Base-by-base conservation (phyloP, 192 early-diverging fungal species). In the Helicostylum pulchrum region DNA sequence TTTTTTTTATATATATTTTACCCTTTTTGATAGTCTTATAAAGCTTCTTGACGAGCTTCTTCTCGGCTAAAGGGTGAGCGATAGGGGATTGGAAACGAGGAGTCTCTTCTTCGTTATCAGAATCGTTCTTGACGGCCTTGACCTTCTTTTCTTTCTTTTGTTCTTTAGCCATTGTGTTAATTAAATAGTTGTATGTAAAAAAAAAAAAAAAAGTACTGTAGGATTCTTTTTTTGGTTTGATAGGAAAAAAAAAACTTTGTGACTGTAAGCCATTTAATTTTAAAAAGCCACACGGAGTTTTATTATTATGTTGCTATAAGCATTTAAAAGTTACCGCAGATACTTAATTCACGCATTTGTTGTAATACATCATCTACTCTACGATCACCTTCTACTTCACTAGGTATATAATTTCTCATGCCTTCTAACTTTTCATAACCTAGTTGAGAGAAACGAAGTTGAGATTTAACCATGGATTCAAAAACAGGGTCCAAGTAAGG, bases 401-500 rank as follows among this genome's bases (percentile, higher is more conserved):
- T 72, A n/a, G 86, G 87, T 61, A 92, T 78, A n/a, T 77, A 75
- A 43, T 82, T 67, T 43, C 83, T 66, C 4, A 93, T 73, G 2
- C 73, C 64, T 55, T 89, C 83, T 66, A 98, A 80, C 61, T 85
- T 82, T 30, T 87, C 79, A 62, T 85, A 85, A 46, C 90, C 88
- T 31, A 85, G 80, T 71, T 89, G 89, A 60, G 90, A 90, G 78
- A 96, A 96, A 51, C 83, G 79, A 12, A 95, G 68, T 74, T 99
- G 95, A 14, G 88, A 82, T 78, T 95, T 94, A 62, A 97, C 91
- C 45, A 99, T 75, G 14, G 95, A 95, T 68, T 97, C 95, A 66
- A 99, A 95, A 14, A 91, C 92, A 4, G 97, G 97, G 31, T 97
- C 94, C 50, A 97, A 74, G 62, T 94, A 94, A 6, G 91, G 88